Base-by-base conservation (phyloP, 768 basidiomycete genomes). In the Mycena capillaripes region DNA sequence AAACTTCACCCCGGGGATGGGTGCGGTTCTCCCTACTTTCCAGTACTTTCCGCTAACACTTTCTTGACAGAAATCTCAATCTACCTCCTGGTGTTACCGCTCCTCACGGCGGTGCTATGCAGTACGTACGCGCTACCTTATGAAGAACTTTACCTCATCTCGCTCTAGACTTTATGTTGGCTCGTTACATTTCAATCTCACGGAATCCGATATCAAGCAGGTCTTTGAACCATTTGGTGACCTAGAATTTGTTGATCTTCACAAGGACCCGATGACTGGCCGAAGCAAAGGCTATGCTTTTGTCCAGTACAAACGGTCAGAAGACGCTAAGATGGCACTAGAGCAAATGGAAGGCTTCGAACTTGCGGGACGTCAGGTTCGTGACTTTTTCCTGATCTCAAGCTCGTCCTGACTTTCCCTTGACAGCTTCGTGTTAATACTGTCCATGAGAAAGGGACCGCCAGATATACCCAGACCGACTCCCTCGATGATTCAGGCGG, bases 261-360 rank as follows among this genome's bases (percentile, higher is more conserved):
- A 98, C 83, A 91, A 94, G 81, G 97, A 98, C 82, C 94, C 95
- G 4, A 91, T 91, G 89, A 97, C 97, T 60, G 97, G 97, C 44
- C 91, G 96, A 77, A 97, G 96, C 85, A 98, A 99, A 82, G 98
- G 98, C 42, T 98, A 97, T 82, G 96, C 96, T 17, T 99, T 99
- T 79, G 94, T 99, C 46, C 97, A 99, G 94, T 99, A 96, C 81
- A 95, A 95, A 79, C 88, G 95, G 61, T 85, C 90, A n/a, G 94
- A 96, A 80, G 95, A 98, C 80, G 97, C 98, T 29, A 93, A 94
- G 80, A 97, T 97, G 92, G 98, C 98, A 29, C 83, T 99, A 52
- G 96, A 98, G 78, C 96, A 98, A 77, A 99, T 99, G 98, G 97
- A 99, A 86, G 96, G 96, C 32, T 99, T 99, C 79, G 96, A 98